Evolutionary conservation across 2,329 filamentous ascomycete species (phyloP).

Genomic region (Trichoderma guizhouense): DNA sequence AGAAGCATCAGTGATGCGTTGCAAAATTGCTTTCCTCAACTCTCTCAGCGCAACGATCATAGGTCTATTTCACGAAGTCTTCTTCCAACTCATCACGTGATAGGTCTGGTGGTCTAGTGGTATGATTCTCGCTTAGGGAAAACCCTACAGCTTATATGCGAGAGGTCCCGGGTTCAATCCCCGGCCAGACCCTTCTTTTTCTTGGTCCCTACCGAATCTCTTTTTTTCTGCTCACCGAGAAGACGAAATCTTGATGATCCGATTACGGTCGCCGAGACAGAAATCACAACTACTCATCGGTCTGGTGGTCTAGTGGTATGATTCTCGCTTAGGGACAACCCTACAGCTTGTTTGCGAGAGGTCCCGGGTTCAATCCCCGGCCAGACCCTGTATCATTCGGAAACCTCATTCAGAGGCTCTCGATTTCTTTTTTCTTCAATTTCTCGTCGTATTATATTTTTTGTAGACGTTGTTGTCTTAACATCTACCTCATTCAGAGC

Average conservation of each 20-base stretch:
- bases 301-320: conserved; percentile 19
- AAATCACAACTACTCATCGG: not conserved
- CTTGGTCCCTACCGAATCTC: not conserved
- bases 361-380: conserved; percentile 48
- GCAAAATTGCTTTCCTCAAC: not conserved
- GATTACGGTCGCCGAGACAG: not conserved
- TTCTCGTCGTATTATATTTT: not conserved
- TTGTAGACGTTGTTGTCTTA: not conserved
- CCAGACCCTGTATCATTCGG: conserved; percentile 32
- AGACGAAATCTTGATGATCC: not conserved
- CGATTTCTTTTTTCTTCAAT: not conserved
- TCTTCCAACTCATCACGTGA: conserved; percentile 1
- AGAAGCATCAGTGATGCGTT: not conserved
- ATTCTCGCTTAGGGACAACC: conserved; percentile 18
- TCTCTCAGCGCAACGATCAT: not conserved
- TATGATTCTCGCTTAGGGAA: conserved; percentile 70
- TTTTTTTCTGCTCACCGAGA: not conserved
- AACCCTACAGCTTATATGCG: conserved; percentile 39
- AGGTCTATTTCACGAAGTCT: fast-evolving
- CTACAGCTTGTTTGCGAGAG: conserved; percentile 35
- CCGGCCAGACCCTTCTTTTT: conserved; percentile 42
- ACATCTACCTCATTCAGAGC: not conserved
- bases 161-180: conserved; percentile 48
- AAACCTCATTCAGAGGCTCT: not conserved
- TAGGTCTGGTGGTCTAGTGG: conserved; percentile 42